Evolutionary conservation across 176 grass and related monocot genomes (phyloP).

Genomic region (Carex scoparia): DNA sequence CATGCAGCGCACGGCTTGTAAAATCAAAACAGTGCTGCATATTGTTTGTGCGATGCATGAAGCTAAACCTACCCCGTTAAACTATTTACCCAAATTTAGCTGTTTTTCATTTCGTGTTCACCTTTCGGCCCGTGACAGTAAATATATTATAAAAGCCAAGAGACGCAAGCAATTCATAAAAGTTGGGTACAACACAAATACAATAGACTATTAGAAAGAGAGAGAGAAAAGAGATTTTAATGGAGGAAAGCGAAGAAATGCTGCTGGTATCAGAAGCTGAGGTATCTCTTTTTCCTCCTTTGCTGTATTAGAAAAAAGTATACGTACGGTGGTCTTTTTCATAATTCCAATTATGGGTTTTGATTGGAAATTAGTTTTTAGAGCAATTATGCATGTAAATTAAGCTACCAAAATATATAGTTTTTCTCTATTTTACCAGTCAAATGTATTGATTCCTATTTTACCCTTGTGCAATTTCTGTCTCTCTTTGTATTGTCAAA

Average conservation of each 20-base stretch:
- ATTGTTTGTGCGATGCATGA: too few species aligned
- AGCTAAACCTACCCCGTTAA: too few species aligned
- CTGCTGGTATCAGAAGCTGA: slow-evolving; percentile 21
- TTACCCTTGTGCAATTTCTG: background rate
- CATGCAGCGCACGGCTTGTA: too few species aligned
- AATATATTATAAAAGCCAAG: too few species aligned
- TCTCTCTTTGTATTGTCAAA: background rate
- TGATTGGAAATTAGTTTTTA: background rate
- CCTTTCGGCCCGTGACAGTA: too few species aligned
- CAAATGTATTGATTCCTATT: background rate
- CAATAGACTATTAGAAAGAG: background rate
- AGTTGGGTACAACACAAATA: too few species aligned
- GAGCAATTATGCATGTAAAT: background rate
- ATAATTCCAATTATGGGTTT: background rate
- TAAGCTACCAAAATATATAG: background rate
- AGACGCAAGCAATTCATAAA: too few species aligned
- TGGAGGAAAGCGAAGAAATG: slow-evolving; percentile 13
- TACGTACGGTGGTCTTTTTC: background rate
- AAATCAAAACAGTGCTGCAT: too few species aligned
- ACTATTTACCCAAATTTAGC: too few species aligned
- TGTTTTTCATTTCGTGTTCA: too few species aligned
- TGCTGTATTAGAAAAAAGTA: background rate
- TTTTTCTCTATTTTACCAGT: background rate
- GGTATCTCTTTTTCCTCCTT: background rate
- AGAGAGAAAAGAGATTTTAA: background rate